phyloP scores from a whole-genome alignment of 2,329 filamentous ascomycete genomes.

The Penicillium sp. region DNA sequence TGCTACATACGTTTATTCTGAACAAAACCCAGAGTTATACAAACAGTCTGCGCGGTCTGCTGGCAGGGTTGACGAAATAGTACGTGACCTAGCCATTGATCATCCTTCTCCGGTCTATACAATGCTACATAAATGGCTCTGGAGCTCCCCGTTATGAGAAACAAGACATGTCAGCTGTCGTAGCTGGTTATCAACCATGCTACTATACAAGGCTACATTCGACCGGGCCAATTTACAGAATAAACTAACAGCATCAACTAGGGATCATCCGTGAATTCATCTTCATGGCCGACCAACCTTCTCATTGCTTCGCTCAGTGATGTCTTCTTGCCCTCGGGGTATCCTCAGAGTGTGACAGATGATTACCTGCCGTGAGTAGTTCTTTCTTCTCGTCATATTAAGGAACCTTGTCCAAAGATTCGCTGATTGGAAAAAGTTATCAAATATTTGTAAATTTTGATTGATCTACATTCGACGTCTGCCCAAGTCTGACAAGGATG shows the following conservation, averaged over 20 bases:
- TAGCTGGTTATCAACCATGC: too few species aligned
- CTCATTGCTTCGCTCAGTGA: slow-evolving; percentile 49
- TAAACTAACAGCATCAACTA: neutral
- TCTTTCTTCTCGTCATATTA: too few species aligned
- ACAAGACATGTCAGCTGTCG: too few species aligned
- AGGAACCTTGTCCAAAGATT: too few species aligned
- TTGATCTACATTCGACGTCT: slow-evolving; percentile 31
- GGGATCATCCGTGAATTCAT: neutral
- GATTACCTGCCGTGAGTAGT: slow-evolving; percentile 71
- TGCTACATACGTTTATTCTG: slow-evolving; percentile 47
- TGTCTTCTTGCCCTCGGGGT: slow-evolving; percentile 81
- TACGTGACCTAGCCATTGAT: slow-evolving; percentile 17
- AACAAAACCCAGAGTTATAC: slow-evolving; percentile 10
- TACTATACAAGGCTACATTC: too few species aligned
- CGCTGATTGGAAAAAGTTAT: too few species aligned
- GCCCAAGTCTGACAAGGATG: neutral
- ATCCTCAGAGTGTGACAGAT: slow-evolving; percentile 73
- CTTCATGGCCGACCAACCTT: slow-evolving; percentile 23
- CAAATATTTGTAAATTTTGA: slow-evolving; percentile 50
- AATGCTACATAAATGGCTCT: too few species aligned
- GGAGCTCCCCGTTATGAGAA: too few species aligned
- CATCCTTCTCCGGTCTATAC: too few species aligned
- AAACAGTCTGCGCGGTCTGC: slow-evolving; percentile 8
- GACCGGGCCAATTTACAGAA: too few species aligned
- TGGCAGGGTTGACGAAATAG: slow-evolving; percentile 44